Evolutionary conservation across 2,329 filamentous ascomycete genomes (phyloP), one percentile per base, ranked within the genome.

Genomic region (Tolypocladium guangdongense): DNA sequence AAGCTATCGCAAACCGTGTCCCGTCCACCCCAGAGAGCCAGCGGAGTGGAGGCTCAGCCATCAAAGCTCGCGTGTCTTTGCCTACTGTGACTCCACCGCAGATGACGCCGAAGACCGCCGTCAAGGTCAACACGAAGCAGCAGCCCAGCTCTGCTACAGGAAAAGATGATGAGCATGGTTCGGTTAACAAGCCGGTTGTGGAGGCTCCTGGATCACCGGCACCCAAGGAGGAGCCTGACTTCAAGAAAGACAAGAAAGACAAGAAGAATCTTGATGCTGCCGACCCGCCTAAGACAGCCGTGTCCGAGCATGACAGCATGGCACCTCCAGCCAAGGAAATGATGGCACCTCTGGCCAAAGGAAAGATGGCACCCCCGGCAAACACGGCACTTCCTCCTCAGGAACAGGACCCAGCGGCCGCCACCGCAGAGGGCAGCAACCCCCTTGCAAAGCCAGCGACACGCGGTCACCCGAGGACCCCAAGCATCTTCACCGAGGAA

Each of bases 401-500:
- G 14, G 22, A 10, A 18, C 41, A 45, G 7, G 12, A 4, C 16
- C 10, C 4, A 12, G 35, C 46, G 18, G 4, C 16, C 16, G 7
- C 20, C 20, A 22, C 18, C 16, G 14, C 41, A 22, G 35, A 35
- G n/a, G 32, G 8, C 18, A 38, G 38, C 27, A n/a, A n/a, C 18
- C 27, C 12, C 2, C 43, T 8, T 5, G 43, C 24, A 47, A 46
- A 55, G 30, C 16, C 32, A 36, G 38, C 10, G 14, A 7, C 12
- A 18, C 41, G 36, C 14, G 30, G 22, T n/a, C 57, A 60, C 30
- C 32, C 33, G 30, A 58, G 60, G 35, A 49, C 37, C 20, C 35
- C 56, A 20, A 62, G 63, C 39, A 49, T 54, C 6, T 68, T 67
- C 38, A 67, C 67, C 14, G 59, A 63, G 46, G 56, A 64, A 49